Evolutionary conservation across 352 stramenopile species (phyloP).

Genomic region (Phytophthora tubulina): DNA sequence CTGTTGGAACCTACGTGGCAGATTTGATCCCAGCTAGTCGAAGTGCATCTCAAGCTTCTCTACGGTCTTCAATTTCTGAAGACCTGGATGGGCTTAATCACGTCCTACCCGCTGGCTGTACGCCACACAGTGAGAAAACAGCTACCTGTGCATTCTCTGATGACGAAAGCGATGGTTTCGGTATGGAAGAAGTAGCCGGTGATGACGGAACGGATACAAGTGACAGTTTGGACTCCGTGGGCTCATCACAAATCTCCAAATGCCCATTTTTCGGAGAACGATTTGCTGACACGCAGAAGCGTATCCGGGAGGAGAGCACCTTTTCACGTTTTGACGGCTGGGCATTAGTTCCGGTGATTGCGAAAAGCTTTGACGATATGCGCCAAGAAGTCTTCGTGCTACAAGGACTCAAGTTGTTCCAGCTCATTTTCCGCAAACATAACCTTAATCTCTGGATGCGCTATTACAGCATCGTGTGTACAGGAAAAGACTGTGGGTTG

Average conservation of each 20-base stretch:
- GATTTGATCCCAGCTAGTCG: conserved; percentile 44
- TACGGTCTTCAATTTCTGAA: conserved; percentile 42
- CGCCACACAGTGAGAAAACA: conserved; percentile 33
- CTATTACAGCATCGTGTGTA: conserved; percentile 96
- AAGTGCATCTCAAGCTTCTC: conserved; percentile 29
- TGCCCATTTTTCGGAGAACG: conserved; percentile 81
- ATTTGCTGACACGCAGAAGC: conserved; percentile 90
- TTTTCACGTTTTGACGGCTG: conserved; percentile 79
- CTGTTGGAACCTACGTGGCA: conserved; percentile 56
- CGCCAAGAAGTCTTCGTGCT: conserved; percentile 97
- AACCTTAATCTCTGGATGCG: conserved; percentile 91
- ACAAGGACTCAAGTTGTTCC: conserved; percentile 94
- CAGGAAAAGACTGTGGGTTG: conserved; percentile 92
- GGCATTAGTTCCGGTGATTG: conserved; percentile 93
- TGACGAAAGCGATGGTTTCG: conserved; percentile 40
- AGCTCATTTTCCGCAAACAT: conserved; percentile 94
- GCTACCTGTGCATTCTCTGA: conserved; percentile 33
- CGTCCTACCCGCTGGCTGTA: conserved; percentile 30
- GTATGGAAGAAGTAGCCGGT: conserved; percentile 19
- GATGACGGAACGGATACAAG: conserved; percentile 26
- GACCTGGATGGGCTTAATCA: conserved; percentile 47
- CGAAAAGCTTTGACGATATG: conserved; percentile 98
- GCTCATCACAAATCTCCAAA: conserved; percentile 25
- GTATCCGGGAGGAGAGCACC: conserved; percentile 79
- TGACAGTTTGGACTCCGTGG: conserved; percentile 29